Conservation (phyloP, 352 stramenopile genomes). For the Globisporangium apiculatum region DNA sequence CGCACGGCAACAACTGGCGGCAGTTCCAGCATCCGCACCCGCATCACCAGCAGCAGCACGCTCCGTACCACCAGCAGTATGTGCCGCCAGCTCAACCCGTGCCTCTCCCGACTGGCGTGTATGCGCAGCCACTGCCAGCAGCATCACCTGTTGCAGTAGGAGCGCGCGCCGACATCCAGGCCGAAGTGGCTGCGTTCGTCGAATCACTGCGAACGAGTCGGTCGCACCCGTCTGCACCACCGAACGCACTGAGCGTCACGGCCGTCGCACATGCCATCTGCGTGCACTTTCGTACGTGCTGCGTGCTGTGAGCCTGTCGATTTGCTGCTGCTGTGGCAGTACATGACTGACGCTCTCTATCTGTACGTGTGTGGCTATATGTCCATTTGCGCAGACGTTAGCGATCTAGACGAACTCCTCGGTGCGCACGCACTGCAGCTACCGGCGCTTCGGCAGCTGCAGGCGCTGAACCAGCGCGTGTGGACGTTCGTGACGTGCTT, state of each 20-base stretch:
- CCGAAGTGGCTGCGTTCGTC: slow-evolving; percentile 55
- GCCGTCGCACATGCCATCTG: slow-evolving; percentile 47
- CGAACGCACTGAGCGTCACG: slow-evolving; percentile 48
- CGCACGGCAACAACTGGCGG: slow-evolving; percentile 17
- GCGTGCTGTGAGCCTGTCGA: neutral
- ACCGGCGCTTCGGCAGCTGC: slow-evolving; percentile 42
- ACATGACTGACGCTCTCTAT: neutral
- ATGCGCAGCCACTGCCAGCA: slow-evolving; percentile 2
- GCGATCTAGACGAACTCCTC: slow-evolving; percentile 48
- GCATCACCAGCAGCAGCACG: slow-evolving; percentile 5
- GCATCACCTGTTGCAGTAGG: neutral
- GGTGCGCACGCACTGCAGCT: slow-evolving; percentile 35
- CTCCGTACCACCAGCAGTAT: slow-evolving; percentile 20
- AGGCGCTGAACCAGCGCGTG: slow-evolving; percentile 62
- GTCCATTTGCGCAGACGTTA: slow-evolving; percentile 20
- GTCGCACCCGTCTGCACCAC: slow-evolving; percentile 37
- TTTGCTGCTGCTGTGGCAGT: neutral
- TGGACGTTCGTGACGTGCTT: slow-evolving; percentile 81
- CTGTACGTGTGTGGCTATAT: neutral
- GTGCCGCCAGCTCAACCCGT: neutral
- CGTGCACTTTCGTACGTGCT: slow-evolving; percentile 49
- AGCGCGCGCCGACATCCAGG: slow-evolving; percentile 17
- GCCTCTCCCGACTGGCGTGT: neutral
- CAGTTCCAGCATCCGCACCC: slow-evolving; percentile 21
- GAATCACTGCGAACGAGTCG: slow-evolving; percentile 40